These are phyloP conservation scores for Trichosporon sp. DNA, from an alignment of 1,284 basidiomycete species.

Conservation along the genomic window DNA sequence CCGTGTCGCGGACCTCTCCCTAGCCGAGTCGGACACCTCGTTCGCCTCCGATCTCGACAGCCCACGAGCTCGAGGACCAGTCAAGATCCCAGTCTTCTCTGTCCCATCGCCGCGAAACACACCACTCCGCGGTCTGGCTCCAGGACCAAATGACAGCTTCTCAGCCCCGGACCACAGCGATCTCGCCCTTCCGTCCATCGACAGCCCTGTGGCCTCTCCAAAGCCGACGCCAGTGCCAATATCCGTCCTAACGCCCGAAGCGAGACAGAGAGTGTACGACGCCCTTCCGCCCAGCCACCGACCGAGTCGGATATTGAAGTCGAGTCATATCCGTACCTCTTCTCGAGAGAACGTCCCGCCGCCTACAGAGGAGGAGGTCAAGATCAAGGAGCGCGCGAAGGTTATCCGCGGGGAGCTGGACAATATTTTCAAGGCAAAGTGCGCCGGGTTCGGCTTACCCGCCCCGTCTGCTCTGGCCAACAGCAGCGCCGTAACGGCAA, in stretches of 20 bases:
- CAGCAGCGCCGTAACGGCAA: neutral
- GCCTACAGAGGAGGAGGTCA: neutral
- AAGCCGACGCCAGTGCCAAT: neutral
- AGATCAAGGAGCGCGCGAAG: neutral
- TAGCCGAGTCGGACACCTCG: constrained; percentile 3
- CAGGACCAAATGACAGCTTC: neutral
- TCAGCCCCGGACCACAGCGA: neutral
- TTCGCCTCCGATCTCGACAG: constrained; percentile 25
- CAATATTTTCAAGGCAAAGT: neutral
- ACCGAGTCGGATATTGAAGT: neutral
- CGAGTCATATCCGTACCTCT: neutral
- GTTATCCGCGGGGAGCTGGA: neutral
- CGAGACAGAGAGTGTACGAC: neutral
- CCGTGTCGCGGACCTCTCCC: neutral
- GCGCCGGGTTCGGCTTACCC: neutral
- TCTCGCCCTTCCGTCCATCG: constrained; percentile 2
- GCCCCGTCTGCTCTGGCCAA: neutral
- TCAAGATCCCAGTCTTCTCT: constrained; percentile 29
- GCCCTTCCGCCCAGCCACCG: neutral
- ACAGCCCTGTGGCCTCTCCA: constrained; percentile 1
- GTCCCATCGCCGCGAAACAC: neutral
- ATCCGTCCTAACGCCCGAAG: neutral
- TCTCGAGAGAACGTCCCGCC: neutral
- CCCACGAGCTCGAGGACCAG: constrained; percentile 31
- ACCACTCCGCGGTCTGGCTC: constrained; percentile 1